phyloP scores from a whole-genome alignment of 495 filamentous ascomycete species.

The Aspergillus nidulans region DNA sequence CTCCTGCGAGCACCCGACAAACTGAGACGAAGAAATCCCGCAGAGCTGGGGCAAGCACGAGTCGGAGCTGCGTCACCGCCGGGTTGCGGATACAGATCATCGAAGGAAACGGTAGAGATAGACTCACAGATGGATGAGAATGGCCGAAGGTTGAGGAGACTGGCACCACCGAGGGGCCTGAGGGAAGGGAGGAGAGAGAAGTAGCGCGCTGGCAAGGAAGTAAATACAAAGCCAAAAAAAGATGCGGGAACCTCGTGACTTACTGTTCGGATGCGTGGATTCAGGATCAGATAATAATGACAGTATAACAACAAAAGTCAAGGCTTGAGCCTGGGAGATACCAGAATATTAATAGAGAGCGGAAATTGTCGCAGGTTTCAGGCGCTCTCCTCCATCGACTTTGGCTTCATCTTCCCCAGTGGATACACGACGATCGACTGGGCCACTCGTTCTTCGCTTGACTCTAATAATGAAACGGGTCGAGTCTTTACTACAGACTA shows the following conservation, averaged over 20 bases:
- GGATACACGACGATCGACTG: constrained; percentile 32
- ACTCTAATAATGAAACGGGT: not conserved
- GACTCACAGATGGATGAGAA: not conserved
- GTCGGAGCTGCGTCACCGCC: constrained; percentile 17
- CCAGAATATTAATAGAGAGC: constrained; percentile 5
- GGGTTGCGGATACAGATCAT: not conserved
- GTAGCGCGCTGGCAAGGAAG: not conserved
- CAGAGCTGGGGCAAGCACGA: not conserved
- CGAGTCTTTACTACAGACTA: not conserved
- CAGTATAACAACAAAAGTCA: not conserved
- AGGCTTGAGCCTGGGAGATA: not conserved
- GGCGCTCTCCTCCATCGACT: constrained; percentile 19
- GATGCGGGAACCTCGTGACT: constrained; percentile 1
- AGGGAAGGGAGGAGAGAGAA: not conserved
- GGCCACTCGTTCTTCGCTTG: not conserved
- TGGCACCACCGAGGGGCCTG: constrained; percentile 7
- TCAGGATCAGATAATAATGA: not conserved
- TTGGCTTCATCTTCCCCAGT: constrained; percentile 15
- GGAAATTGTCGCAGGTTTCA: constrained; percentile 9
- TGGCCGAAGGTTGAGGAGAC: not conserved
- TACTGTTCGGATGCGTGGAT: not conserved
- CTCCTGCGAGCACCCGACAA: not conserved
- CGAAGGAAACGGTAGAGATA: not conserved
- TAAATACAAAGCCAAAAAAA: not conserved
- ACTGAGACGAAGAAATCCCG: not conserved